Percentiles rank a stretch among this genome's conserved stretches.
Conservation (phyloP, 805 yeast genomes). For the Wickerhamiella spandovensis region DNA sequence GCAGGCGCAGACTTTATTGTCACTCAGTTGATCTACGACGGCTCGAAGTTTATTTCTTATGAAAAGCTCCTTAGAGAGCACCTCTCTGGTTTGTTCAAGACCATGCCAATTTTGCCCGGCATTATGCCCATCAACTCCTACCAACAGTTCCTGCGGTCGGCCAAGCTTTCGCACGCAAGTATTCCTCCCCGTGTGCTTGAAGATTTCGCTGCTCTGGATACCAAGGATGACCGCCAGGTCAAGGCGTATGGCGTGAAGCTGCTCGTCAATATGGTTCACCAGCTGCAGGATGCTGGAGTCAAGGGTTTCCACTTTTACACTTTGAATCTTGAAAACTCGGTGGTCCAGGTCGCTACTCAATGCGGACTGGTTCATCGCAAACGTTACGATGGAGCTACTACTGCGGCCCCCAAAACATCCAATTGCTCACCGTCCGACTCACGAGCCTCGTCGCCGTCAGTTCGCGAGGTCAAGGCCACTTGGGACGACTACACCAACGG, state of each 20-base stretch:
- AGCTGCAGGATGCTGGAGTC: conserved; percentile 42
- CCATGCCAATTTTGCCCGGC: conserved; percentile 87
- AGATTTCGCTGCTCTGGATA: conserved; percentile 46
- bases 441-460: conserved; percentile 14
- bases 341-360: conserved; percentile 66
- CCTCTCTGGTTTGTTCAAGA: conserved; percentile 51
- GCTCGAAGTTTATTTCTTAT: conserved; percentile 68
- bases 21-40: conserved; percentile 85
- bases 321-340: conserved; percentile 80
- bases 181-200: conserved; percentile 65
- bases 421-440: background rate
- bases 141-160: conserved; percentile 81
- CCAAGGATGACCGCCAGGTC: conserved; percentile 83
- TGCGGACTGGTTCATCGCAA: conserved; percentile 30
- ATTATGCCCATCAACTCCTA: conserved; percentile 96
- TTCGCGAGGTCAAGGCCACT: conserved; percentile 40
- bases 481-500: conserved; percentile 98
- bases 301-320: conserved; percentile 88
- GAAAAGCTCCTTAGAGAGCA: conserved; percentile 44
- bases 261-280: conserved; percentile 65
- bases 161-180: conserved; percentile 77
- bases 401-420: background rate
- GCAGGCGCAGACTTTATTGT: conserved; percentile 94
- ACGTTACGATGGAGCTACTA: background rate
- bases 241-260: conserved; percentile 75